These are phyloP conservation scores for Microbotryomycetes sp. DNA, from an alignment of 1,284 basidiomycete species.

Conservation along the genomic window DNA sequence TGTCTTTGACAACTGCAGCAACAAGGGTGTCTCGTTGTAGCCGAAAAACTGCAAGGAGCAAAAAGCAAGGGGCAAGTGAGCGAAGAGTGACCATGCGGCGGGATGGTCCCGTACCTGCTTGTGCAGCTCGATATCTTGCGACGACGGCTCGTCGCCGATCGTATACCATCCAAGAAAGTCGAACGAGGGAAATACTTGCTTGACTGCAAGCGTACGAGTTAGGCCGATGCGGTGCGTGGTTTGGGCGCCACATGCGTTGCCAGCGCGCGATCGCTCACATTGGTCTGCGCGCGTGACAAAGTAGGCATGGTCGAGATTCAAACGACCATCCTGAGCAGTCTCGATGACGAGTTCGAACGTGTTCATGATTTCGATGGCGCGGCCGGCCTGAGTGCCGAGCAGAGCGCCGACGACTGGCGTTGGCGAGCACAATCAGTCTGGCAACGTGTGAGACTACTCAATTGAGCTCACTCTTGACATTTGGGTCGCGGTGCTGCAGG, in stretches of 20 bases:
- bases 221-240: not conserved
- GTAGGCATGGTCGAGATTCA: conserved; percentile 67
- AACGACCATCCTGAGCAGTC: conserved; percentile 42
- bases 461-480: conserved; percentile 12
- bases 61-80: conserved; percentile 51
- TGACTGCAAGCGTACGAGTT: conserved; percentile 54
- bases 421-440: not conserved
- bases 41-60: conserved; percentile 53
- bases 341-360: conserved; percentile 76
- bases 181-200: conserved; percentile 93
- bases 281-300: conserved; percentile 75
- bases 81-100: too few relatives aligned
- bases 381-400: conserved; percentile 86
- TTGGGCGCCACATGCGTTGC: not conserved
- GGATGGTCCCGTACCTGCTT: conserved; percentile 68
- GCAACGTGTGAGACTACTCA: not conserved
- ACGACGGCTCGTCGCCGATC: conserved; percentile 61
- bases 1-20: conserved; percentile 45
- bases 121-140: conserved; percentile 70
- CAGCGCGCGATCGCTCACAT: conserved; percentile 54
- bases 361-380: conserved; percentile 93
- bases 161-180: conserved; percentile 98
- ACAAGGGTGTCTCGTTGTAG: conserved; percentile 47
- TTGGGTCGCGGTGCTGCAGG: conserved; percentile 48
- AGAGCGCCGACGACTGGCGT: conserved; percentile 76